phyloP scores from a whole-genome alignment of 306 rosid genomes.

The Betula pendula region DNA sequence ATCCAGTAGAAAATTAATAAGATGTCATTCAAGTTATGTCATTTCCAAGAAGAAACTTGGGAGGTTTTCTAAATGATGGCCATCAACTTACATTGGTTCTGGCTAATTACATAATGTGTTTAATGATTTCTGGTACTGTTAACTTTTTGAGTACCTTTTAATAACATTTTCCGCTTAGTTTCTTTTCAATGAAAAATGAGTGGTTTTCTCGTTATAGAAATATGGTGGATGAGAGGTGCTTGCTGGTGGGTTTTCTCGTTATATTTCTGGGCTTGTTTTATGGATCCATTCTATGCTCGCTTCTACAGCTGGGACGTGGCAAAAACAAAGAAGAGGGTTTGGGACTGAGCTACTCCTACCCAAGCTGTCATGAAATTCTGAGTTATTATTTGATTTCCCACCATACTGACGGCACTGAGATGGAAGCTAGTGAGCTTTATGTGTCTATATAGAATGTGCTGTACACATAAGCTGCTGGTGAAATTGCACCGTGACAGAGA shows the following conservation, averaged over 20 bases:
- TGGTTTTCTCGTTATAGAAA: not conserved
- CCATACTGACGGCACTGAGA: no score
- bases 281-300: not conserved
- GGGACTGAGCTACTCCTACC: no score
- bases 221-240: not conserved
- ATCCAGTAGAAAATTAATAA: conserved; percentile 8
- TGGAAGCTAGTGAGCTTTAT: no score
- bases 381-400: no score
- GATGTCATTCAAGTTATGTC: conserved; percentile 5
- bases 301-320: not conserved
- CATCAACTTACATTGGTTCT: not conserved
- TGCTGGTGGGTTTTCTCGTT: not conserved
- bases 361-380: no score
- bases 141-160: not conserved
- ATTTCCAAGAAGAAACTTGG: conserved; percentile 13
- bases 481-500: no score
- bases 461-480: no score
- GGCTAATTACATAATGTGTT: not conserved
- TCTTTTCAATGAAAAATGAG: not conserved
- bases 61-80: not conserved
- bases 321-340: no score
- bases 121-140: not conserved
- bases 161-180: not conserved
- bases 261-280: not conserved
- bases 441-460: no score